phyloP scores from a whole-genome alignment of 2,329 filamentous ascomycete genomes.

The Simplicillium aogashimaense region DNA sequence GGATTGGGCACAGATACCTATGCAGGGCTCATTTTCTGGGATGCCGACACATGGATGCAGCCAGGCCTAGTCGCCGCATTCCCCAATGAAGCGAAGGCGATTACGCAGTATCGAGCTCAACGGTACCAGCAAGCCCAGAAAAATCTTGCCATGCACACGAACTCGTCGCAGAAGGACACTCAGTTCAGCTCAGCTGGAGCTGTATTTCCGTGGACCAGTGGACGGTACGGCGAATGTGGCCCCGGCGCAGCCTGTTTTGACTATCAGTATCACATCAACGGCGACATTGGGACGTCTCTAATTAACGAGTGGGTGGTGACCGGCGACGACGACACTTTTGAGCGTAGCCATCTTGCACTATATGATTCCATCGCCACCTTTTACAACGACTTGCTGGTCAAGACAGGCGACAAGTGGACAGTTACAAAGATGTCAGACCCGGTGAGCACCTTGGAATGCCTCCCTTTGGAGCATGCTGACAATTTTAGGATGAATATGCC shows the following conservation, averaged over 20 bases:
- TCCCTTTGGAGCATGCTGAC: no score
- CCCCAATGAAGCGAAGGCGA: constrained; percentile 14
- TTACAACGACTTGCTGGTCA: constrained; percentile 48
- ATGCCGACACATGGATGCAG: constrained; percentile 18
- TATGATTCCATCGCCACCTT: constrained; percentile 54
- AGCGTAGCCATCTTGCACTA: constrained; percentile 42
- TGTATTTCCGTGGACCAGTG: constrained; percentile 59
- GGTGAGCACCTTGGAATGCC: constrained; percentile 32
- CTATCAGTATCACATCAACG: constrained; percentile 62
- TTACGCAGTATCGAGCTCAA: constrained; percentile 15
- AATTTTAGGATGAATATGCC: constrained; percentile 55
- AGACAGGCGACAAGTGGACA: constrained; percentile 43
- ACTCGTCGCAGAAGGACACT: constrained; percentile 38
- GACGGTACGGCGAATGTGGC: constrained; percentile 55
- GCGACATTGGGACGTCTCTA: constrained; percentile 48
- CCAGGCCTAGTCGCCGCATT: constrained; percentile 15
- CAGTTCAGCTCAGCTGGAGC: constrained; percentile 34
- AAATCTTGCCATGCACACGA: constrained; percentile 46
- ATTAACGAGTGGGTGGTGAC: constrained; percentile 14
- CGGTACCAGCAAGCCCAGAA: constrained; percentile 38
- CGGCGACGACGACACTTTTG: constrained; percentile 11
- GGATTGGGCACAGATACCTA: constrained; percentile 17
- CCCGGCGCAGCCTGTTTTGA: constrained; percentile 53
- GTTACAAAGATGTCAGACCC: constrained; percentile 62
- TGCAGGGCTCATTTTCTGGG: constrained; percentile 19